Percentiles rank a stretch among this genome's conserved stretches.
phyloP scores from a whole-genome alignment of 2,329 filamentous ascomycete species.

The Phialocephala subalpina region DNA sequence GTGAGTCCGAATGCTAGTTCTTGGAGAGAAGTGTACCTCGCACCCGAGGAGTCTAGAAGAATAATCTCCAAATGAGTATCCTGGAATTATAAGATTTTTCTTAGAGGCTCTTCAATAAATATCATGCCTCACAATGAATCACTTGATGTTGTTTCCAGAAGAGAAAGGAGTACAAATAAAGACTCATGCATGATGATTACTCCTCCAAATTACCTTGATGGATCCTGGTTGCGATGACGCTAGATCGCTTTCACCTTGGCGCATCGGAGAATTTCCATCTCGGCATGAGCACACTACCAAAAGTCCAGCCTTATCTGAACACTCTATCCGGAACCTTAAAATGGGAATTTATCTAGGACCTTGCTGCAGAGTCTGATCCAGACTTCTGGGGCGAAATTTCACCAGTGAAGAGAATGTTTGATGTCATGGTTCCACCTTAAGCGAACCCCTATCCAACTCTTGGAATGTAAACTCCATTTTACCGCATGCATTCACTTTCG shows the following conservation, averaged over 20 bases:
- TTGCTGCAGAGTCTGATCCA: background rate
- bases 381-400: background rate
- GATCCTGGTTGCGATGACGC: background rate
- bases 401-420: background rate
- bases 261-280: background rate
- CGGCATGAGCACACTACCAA: slow-evolving; percentile 1
- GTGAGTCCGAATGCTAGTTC: too few species aligned
- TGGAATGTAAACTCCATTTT: background rate
- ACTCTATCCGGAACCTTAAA: background rate
- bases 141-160: background rate
- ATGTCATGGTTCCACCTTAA: background rate
- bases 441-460: background rate
- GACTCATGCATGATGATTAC: background rate
- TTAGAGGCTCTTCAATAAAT: background rate
- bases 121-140: background rate
- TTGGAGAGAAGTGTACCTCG: too few species aligned
- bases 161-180: background rate
- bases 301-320: background rate
- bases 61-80: too few species aligned
- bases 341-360: background rate
- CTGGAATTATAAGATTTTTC: too few species aligned
- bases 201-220: background rate
- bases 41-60: too few species aligned
- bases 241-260: background rate
- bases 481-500: slow-evolving; percentile 8